Conservation (phyloP, 257 asterid genomes). For the Fraxinus quadrangulata region DNA sequence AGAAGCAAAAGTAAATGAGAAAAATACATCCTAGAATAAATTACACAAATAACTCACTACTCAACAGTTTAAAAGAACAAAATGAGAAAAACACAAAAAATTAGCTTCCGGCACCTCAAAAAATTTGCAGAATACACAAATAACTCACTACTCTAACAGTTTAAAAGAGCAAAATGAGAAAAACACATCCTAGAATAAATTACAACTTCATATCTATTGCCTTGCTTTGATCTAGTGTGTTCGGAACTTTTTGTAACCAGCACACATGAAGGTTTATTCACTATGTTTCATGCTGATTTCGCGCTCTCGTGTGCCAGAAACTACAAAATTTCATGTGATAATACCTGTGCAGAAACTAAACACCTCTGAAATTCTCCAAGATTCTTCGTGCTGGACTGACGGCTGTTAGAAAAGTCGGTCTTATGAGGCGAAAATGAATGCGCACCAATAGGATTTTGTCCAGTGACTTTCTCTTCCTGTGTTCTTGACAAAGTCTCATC, state of each 20-base stretch:
- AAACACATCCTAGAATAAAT: background rate
- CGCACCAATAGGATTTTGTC: conserved; percentile 17
- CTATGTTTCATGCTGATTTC: conserved; percentile 8
- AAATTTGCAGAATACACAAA: background rate
- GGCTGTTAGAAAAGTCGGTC: conserved; percentile 24
- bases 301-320: background rate
- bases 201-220: background rate
- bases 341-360: conserved; percentile 16
- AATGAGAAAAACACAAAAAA: background rate
- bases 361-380: conserved; percentile 18
- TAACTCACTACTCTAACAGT: too few species aligned
- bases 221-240: background rate
- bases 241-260: background rate
- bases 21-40: too few species aligned
- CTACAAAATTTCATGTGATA: background rate
- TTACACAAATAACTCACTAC: too few species aligned
- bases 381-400: background rate
- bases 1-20: background rate
- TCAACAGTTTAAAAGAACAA: too few species aligned
- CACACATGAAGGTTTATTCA: background rate
- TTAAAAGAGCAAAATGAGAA: too few species aligned
- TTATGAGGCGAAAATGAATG: conserved; percentile 29
- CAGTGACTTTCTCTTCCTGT: conserved; percentile 21
- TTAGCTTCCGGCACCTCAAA: too few species aligned
- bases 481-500: conserved; percentile 7